Conservation (phyloP, 441 rosid genomes). For the Erodium trifolium region DNA sequence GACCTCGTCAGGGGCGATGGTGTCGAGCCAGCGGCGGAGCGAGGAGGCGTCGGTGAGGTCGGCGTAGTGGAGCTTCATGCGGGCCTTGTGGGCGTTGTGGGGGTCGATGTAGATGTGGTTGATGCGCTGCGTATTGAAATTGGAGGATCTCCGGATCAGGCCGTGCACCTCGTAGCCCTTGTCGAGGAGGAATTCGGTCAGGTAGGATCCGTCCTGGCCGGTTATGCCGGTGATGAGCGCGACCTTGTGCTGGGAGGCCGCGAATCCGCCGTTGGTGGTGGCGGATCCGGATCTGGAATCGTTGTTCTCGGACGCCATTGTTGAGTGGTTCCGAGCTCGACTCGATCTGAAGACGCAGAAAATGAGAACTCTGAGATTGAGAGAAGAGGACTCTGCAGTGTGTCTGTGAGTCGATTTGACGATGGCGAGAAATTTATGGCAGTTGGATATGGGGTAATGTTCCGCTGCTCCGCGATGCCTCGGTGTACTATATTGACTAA, state of each 20-base stretch:
- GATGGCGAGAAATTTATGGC: no score
- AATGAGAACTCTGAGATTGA: no score
- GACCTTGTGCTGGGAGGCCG: constrained; percentile 20
- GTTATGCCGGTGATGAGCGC: constrained; percentile 85
- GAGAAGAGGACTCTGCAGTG: no score
- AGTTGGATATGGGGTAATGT: no score
- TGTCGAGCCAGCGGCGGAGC: constrained; percentile 82
- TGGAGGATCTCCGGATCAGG: constrained; percentile 76
- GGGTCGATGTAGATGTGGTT: constrained; percentile 89
- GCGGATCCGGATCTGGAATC: constrained; percentile 12
- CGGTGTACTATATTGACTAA: no score
- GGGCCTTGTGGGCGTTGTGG: constrained; percentile 68
- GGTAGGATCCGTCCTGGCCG: constrained; percentile 86
- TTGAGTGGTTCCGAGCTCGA: background rate
- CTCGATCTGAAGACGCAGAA: no score
- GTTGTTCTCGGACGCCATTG: constrained; percentile 34
- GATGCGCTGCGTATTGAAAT: constrained; percentile 84
- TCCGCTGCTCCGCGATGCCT: no score
- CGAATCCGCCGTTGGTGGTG: constrained; percentile 25
- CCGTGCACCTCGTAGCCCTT: constrained; percentile 82
- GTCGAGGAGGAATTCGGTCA: constrained; percentile 63
- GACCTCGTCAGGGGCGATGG: constrained; percentile 66
- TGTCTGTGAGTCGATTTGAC: no score
- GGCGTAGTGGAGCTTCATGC: constrained; percentile 86
- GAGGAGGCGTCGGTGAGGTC: constrained; percentile 83